These are phyloP conservation scores for Suillus subaureus DNA, from an alignment of 768 basidiomycete species.

Conservation along the genomic window DNA sequence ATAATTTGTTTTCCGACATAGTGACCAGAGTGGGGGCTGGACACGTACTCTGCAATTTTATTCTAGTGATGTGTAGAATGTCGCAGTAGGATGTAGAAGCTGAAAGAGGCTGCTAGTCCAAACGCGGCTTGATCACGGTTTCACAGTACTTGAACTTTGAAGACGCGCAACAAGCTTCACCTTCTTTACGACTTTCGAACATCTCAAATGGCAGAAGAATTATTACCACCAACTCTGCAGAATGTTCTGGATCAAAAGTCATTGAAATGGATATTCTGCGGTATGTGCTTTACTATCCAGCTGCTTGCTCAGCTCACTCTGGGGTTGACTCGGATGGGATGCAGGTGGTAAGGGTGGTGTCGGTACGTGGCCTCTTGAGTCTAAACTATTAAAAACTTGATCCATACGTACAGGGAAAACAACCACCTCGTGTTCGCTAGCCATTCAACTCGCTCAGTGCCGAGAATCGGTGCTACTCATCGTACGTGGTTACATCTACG, in stretches of 20 bases:
- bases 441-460: slow-evolving; percentile 90
- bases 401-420: slow-evolving; percentile 77
- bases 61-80: slow-evolving; percentile 14
- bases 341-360: slow-evolving; percentile 98
- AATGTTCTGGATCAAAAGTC: slow-evolving; percentile 92
- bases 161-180: slow-evolving; percentile 23
- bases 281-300: slow-evolving; percentile 46
- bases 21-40: not conserved
- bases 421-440: slow-evolving; percentile 95
- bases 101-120: slow-evolving; percentile 5
- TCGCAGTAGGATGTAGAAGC: slow-evolving; percentile 21
- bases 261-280: slow-evolving; percentile 99
- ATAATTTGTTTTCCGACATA: slow-evolving; percentile 31
- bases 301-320: slow-evolving; percentile 10
- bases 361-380: slow-evolving; percentile 51
- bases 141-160: slow-evolving; percentile 10
- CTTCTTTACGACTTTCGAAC: slow-evolving; percentile 15
- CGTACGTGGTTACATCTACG: slow-evolving; percentile 48
- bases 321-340: not conserved
- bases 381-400: not conserved
- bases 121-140: slow-evolving; percentile 10
- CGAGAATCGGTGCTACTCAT: slow-evolving; percentile 97
- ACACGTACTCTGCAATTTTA: not conserved
- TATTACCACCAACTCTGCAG: slow-evolving; percentile 84
- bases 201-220: slow-evolving; percentile 56